These are phyloP conservation scores for Digitaria exilis DNA, from an alignment of 202 grass and related monocot genomes.

Conservation along the genomic window DNA sequence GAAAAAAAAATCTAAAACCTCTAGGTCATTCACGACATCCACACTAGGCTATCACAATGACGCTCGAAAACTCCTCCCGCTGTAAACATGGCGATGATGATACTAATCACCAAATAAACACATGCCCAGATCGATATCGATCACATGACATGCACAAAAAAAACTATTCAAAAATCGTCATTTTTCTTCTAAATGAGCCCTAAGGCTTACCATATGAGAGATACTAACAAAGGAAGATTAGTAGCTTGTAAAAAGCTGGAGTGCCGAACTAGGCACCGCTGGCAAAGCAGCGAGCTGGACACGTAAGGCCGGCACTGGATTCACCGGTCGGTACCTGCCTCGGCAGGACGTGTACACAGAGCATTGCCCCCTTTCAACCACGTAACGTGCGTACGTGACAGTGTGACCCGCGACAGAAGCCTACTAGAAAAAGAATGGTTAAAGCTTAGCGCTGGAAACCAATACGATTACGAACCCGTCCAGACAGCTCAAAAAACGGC, in stretches of 20 bases:
- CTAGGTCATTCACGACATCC: neutral
- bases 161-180: neutral
- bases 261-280: neutral
- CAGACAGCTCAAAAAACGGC: neutral
- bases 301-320: neutral
- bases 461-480: neutral
- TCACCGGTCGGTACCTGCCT: neutral
- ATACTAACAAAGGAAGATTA: neutral
- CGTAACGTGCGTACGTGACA: slow-evolving; percentile 21
- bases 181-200: neutral
- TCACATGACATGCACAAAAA: neutral
- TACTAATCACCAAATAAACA: neutral
- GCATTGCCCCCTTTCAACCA: neutral
- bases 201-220: neutral
- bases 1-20: neutral
- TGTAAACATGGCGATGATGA: no score
- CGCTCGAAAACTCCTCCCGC: neutral
- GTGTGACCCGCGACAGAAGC: neutral
- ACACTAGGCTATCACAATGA: neutral
- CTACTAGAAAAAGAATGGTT: neutral
- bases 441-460: neutral
- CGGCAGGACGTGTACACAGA: neutral
- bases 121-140: no score
- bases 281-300: neutral
- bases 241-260: no score